Conservation (phyloP, 2,329 filamentous ascomycete genomes). For the Aspergillus japonicus region DNA sequence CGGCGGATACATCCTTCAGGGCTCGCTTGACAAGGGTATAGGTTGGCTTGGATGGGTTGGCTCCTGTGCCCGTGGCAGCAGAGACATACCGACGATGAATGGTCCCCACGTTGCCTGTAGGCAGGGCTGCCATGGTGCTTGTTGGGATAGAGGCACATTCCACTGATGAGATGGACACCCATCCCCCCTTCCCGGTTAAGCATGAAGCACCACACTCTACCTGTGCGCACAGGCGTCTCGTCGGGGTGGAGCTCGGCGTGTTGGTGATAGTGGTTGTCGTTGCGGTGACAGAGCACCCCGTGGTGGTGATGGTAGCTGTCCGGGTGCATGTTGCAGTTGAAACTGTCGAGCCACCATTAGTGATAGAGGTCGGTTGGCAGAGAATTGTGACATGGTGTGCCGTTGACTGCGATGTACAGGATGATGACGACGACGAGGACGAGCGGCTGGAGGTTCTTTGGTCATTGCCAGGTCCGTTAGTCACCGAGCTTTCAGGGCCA, state of each 20-base stretch:
- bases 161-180: neutral
- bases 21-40: neutral
- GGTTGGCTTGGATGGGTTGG: neutral
- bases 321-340: constrained; percentile 2
- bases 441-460: neutral
- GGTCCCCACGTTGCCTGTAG: neutral
- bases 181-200: neutral
- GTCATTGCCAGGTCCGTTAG: neutral
- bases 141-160: neutral
- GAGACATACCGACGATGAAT: neutral
- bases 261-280: constrained; percentile 8
- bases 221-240: neutral
- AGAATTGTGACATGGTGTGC: constrained; percentile 1
- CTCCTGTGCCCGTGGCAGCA: neutral
- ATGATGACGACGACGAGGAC: neutral
- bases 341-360: neutral
- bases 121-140: neutral
- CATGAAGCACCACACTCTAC: neutral
- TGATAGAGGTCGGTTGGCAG: neutral
- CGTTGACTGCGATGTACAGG: constrained; percentile 2
- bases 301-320: constrained; percentile 4
- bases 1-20: neutral
- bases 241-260: neutral
- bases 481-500: neutral
- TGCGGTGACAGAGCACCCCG: constrained; percentile 7